Evolutionary conservation across 768 basidiomycete species (phyloP).

Genomic region (Phlebiopsis gigantea): DNA sequence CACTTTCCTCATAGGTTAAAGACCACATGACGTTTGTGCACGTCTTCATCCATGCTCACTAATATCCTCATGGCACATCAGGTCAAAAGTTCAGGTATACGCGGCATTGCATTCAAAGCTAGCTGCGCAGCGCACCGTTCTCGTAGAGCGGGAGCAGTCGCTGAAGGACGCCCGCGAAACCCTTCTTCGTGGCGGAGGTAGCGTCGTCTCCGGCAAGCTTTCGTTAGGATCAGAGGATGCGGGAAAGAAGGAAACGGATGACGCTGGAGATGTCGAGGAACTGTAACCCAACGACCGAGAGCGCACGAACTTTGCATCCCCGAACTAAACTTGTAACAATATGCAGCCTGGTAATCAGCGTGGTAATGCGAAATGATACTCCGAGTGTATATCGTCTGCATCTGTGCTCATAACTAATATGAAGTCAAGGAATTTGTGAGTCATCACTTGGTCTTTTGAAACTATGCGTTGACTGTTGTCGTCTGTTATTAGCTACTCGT

Average conservation of each 20-base stretch:
- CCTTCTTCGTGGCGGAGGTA: constrained; percentile 7
- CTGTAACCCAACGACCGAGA: too few species aligned
- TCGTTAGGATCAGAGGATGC: background rate
- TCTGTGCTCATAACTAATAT: too few species aligned
- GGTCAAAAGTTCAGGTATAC: constrained; percentile 45
- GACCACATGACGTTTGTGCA: constrained; percentile 39
- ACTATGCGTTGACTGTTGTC: too few species aligned
- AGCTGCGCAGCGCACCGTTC: constrained; percentile 33
- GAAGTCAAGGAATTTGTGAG: too few species aligned
- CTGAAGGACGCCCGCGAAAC: constrained; percentile 27
- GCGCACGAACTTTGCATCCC: too few species aligned
- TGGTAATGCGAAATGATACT: too few species aligned
- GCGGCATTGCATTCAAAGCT: constrained; percentile 37
- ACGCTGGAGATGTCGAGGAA: background rate
- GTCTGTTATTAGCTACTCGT: too few species aligned
- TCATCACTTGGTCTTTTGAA: too few species aligned
- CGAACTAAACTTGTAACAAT: too few species aligned
- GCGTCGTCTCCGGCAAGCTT: constrained; percentile 7
- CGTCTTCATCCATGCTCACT: background rate
- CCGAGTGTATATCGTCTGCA: too few species aligned
- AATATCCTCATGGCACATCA: constrained; percentile 17
- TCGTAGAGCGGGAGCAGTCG: constrained; percentile 35
- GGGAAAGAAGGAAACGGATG: background rate
- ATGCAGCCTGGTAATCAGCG: too few species aligned
- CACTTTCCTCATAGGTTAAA: constrained; percentile 29